Conservation (phyloP, 176 grass and related monocot species). For the Carex cristatella region DNA sequence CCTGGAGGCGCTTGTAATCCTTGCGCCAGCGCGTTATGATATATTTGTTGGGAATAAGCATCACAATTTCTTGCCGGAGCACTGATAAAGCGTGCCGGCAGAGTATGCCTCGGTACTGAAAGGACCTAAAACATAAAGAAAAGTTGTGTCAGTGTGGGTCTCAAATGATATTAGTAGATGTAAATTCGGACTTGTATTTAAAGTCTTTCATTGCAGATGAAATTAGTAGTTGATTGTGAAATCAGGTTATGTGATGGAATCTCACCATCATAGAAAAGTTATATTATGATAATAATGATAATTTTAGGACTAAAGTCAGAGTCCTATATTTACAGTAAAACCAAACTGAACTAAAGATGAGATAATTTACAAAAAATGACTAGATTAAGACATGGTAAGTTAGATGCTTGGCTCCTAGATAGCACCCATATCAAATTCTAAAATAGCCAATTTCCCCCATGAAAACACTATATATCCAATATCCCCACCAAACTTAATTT, state of each 20-base stretch:
- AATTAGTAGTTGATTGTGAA: neutral
- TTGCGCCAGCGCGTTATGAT: conserved; percentile 74
- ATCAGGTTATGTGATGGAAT: neutral
- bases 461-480: no score
- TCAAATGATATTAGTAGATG: neutral
- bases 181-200: neutral
- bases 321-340: neutral
- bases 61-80: conserved; percentile 59
- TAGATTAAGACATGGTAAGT: neutral
- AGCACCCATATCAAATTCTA: no score
- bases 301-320: neutral
- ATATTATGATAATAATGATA: conserved; percentile 1
- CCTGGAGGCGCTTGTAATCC: conserved; percentile 65
- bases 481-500: no score
- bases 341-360: neutral
- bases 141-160: neutral
- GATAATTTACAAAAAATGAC: neutral
- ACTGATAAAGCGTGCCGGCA: conserved; percentile 86
- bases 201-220: neutral
- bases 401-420: neutral
- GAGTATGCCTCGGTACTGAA: conserved; percentile 76
- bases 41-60: conserved; percentile 66
- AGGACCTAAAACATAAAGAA: conserved; percentile 29
- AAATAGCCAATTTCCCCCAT: no score
- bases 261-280: neutral